Evolutionary conservation across 2,329 filamentous ascomycete species (phyloP).

Genomic region (Colletotrichum sojae): DNA sequence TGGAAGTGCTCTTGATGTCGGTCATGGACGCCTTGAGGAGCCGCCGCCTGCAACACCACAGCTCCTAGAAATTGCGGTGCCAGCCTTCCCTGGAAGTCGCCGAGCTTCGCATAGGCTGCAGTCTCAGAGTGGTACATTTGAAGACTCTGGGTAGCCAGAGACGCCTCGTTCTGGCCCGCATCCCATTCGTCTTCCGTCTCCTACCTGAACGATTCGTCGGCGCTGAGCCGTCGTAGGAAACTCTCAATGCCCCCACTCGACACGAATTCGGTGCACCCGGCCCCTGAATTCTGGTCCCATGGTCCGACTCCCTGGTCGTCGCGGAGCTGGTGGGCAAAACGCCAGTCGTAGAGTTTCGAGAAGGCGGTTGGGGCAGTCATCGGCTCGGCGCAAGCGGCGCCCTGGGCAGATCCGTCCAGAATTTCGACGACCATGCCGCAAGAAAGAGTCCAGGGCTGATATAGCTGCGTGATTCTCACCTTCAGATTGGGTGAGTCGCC

Average conservation of each 20-base stretch:
- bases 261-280: conserved; percentile 5
- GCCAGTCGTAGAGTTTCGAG: conserved; percentile 45
- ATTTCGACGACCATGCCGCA: conserved; percentile 44
- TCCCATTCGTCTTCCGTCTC: conserved; percentile 42
- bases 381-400: not conserved
- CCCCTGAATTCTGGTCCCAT: conserved; percentile 34
- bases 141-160: conserved; percentile 24
- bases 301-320: conserved; percentile 27
- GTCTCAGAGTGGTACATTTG: conserved; percentile 39
- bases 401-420: not conserved
- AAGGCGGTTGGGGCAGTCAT: conserved; percentile 31
- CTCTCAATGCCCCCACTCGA: not conserved
- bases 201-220: not conserved
- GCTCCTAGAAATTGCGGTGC: conserved; percentile 41
- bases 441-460: conserved; percentile 32
- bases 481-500: not conserved
- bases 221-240: conserved; percentile 20
- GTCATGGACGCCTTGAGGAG: not conserved
- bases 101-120: conserved; percentile 40
- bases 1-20: conserved; percentile 16
- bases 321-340: conserved; percentile 41
- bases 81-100: conserved; percentile 40
- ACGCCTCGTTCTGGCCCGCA: conserved; percentile 41
- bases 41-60: conserved; percentile 30
- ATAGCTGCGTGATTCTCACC: not conserved